Conservation (phyloP, 2,329 filamentous ascomycete species). For the Tolypocladium nubicola region DNA sequence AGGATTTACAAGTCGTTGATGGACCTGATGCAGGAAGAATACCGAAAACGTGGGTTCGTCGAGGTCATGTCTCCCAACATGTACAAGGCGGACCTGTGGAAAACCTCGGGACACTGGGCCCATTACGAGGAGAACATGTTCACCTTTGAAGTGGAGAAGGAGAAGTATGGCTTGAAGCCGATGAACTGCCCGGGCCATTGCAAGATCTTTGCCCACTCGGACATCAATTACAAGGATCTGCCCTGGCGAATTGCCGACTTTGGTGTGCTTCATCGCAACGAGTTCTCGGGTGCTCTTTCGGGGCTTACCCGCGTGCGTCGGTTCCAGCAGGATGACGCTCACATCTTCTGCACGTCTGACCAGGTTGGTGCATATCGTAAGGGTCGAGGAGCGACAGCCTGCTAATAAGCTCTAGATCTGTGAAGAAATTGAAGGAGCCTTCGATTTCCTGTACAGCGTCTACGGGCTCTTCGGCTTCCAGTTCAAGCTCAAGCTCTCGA, state of each 20-base stretch:
- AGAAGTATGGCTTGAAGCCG: slow-evolving; percentile 64
- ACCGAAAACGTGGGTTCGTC: slow-evolving; percentile 86
- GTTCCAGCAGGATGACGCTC: slow-evolving; percentile 93
- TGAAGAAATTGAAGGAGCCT: slow-evolving; percentile 59
- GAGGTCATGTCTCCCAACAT: slow-evolving; percentile 93
- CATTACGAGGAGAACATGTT: slow-evolving; percentile 84
- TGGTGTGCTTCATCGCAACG: slow-evolving; percentile 89
- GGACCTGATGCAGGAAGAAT: slow-evolving; percentile 72
- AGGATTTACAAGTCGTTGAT: slow-evolving; percentile 88
- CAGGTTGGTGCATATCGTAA: slow-evolving; percentile 14
- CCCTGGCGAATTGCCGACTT: slow-evolving; percentile 93
- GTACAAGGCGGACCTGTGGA: slow-evolving; percentile 90
- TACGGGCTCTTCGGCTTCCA: slow-evolving; percentile 52
- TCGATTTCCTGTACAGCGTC: slow-evolving; percentile 75
- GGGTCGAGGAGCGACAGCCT: background rate
- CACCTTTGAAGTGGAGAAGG: slow-evolving; percentile 68
- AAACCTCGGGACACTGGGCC: slow-evolving; percentile 88
- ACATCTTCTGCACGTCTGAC: slow-evolving; percentile 69
- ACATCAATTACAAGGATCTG: slow-evolving; percentile 74
- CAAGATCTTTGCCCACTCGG: slow-evolving; percentile 73
- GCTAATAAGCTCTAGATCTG: slow-evolving; percentile 16
- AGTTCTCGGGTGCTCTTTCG: slow-evolving; percentile 82
- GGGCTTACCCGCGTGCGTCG: slow-evolving; percentile 86
- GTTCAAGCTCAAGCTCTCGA: slow-evolving; percentile 93
- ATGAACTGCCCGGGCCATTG: slow-evolving; percentile 99